Conservation (phyloP, 2,329 filamentous ascomycete genomes). For the Nemania sp. region DNA sequence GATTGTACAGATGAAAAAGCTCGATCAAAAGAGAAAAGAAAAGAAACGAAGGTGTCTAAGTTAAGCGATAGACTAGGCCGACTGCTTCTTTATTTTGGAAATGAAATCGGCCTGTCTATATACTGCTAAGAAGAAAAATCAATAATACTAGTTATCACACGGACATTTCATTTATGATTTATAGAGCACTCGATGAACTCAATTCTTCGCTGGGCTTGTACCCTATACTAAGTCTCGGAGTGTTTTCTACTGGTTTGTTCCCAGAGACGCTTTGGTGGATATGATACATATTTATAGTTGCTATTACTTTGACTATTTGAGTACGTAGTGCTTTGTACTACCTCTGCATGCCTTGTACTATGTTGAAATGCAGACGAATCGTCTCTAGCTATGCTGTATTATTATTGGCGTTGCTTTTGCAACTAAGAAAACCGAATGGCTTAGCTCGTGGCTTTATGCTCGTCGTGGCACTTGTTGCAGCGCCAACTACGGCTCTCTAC, state of each 20-base stretch:
- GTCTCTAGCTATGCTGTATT: not conserved
- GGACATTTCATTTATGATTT: constrained; percentile 13
- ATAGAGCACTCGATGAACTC: constrained; percentile 8
- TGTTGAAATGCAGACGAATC: not conserved
- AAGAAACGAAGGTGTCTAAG: too few relatives aligned
- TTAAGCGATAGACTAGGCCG: too few relatives aligned
- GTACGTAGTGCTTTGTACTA: constrained; percentile 15
- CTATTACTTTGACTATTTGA: constrained; percentile 2
- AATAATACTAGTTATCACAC: not conserved
- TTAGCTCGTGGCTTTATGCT: constrained; percentile 25
- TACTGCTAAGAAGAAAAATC: too few relatives aligned
- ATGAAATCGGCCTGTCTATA: too few relatives aligned
- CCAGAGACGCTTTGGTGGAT: constrained; percentile 5
- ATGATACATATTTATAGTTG: constrained; percentile 33
- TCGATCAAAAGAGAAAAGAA: too few relatives aligned
- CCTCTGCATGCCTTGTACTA: constrained; percentile 10
- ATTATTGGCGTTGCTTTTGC: constrained; percentile 6
- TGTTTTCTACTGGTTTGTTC: constrained; percentile 3
- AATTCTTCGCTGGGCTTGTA: constrained; percentile 11
- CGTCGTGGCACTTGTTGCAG: constrained; percentile 57
- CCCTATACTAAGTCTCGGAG: not conserved
- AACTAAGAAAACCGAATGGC: not conserved
- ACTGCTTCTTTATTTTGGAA: too few relatives aligned
- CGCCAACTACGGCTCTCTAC: constrained; percentile 56
- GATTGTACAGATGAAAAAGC: too few relatives aligned